phyloP scores from a whole-genome alignment of 73 alveolate species.

The Tetrahymena thermophila region DNA sequence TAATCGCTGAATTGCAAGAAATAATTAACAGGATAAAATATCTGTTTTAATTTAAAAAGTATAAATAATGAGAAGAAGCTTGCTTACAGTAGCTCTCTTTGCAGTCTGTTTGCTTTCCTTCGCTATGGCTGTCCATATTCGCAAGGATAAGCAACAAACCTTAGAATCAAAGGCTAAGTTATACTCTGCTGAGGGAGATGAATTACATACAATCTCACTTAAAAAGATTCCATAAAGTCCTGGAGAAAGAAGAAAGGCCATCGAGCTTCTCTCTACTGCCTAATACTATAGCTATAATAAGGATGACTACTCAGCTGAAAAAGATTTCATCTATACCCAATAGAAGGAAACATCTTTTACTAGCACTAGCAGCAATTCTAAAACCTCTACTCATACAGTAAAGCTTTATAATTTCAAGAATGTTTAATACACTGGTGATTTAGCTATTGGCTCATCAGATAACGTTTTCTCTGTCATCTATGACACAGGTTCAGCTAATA shows the following conservation, averaged over 20 bases:
- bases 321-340: background rate
- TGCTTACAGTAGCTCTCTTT: background rate
- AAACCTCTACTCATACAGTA: constrained; percentile 5
- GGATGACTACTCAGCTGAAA: background rate
- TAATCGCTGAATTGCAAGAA: background rate
- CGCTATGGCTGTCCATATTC: background rate
- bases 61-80: background rate
- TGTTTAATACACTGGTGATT: constrained; percentile 35
- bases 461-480: constrained; percentile 60
- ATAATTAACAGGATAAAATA: background rate
- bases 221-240: background rate
- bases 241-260: background rate
- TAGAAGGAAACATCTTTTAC: background rate
- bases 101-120: background rate
- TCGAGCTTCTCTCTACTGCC: background rate
- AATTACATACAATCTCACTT: background rate
- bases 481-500: constrained; percentile 72
- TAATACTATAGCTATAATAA: background rate
- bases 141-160: background rate
- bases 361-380: background rate
- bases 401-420: constrained; percentile 38
- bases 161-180: background rate
- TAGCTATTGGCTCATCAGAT: constrained; percentile 62
- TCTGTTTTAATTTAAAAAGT: background rate
- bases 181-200: background rate